Conservation (phyloP, 495 filamentous ascomycete species). For the Aspergillus kassunensis region DNA sequence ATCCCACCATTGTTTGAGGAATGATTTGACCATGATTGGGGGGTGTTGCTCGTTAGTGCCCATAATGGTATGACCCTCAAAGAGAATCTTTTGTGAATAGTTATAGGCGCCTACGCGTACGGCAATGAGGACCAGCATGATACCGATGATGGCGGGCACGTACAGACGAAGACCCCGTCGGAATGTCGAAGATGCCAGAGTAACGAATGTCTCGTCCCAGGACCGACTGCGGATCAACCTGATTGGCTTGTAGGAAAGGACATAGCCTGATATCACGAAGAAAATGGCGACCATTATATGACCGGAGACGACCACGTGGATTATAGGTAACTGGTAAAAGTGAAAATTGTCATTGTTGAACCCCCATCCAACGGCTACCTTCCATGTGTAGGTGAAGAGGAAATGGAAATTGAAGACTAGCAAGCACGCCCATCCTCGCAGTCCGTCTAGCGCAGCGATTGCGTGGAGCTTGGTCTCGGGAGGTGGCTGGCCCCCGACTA, state of each 20-base stretch:
- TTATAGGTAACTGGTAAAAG: constrained; percentile 59
- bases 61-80: constrained; percentile 38
- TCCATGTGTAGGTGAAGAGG: constrained; percentile 48
- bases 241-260: constrained; percentile 61
- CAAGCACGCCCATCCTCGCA: constrained; percentile 49
- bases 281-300: constrained; percentile 71
- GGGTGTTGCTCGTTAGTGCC: constrained; percentile 48
- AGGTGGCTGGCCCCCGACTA: constrained; percentile 31
- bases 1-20: constrained; percentile 43
- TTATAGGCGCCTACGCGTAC: constrained; percentile 49
- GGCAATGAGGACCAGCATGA: constrained; percentile 52
- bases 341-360: constrained; percentile 48
- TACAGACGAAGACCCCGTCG: constrained; percentile 61
- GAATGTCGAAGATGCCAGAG: constrained; percentile 58
- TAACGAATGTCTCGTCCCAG: constrained; percentile 44
- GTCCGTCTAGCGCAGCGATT: constrained; percentile 47
- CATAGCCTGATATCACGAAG: constrained; percentile 70
- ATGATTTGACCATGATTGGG: constrained; percentile 38
- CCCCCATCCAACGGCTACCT: constrained; percentile 44
- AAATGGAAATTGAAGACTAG: constrained; percentile 55
- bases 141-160: constrained; percentile 54
- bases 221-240: constrained; percentile 53
- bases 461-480: constrained; percentile 34
- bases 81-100: constrained; percentile 36
- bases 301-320: constrained; percentile 60